A percentile compares a stretch with the other conserved stretches of the same genome.
Conservation (phyloP, 2,329 filamentous ascomycete genomes). For the Penicillium verrucosum region DNA sequence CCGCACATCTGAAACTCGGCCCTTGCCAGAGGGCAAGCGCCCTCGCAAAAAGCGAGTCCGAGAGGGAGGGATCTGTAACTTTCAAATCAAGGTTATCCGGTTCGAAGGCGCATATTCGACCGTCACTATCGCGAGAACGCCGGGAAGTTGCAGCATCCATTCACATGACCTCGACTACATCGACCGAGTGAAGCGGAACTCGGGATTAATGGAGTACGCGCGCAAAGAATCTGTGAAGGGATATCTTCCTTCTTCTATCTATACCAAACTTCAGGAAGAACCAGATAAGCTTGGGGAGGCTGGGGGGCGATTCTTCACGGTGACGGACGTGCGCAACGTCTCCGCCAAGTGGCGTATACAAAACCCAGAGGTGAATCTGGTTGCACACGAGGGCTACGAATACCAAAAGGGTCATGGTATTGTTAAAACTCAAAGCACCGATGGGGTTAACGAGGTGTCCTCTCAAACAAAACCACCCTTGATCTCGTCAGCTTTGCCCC, state of each 20-base stretch:
- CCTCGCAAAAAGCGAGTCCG: slow-evolving; percentile 44
- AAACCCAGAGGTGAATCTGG: slow-evolving; percentile 43
- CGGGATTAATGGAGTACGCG: slow-evolving; percentile 48
- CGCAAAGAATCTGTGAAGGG: slow-evolving; percentile 46
- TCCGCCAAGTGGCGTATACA: slow-evolving; percentile 48
- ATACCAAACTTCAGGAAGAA: slow-evolving; percentile 47
- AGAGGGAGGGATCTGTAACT: slow-evolving; percentile 47
- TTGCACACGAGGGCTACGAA: slow-evolving; percentile 46
- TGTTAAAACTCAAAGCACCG: slow-evolving; percentile 30
- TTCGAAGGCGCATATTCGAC: slow-evolving; percentile 44
- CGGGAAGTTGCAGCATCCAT: slow-evolving; percentile 41
- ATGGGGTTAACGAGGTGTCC: slow-evolving; percentile 11
- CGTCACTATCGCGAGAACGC: slow-evolving; percentile 43
- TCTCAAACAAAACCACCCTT: slow-evolving; percentile 10
- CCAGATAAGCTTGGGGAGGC: slow-evolving; percentile 44
- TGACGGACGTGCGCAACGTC: slow-evolving; percentile 49
- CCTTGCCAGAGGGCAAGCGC: slow-evolving; percentile 46
- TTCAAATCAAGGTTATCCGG: slow-evolving; percentile 48
- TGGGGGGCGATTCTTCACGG: slow-evolving; percentile 46
- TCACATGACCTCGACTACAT: slow-evolving; percentile 49
- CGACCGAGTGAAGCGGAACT: slow-evolving; percentile 48
- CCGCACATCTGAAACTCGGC: slow-evolving; percentile 40
- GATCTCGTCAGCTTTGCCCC: slow-evolving; percentile 25
- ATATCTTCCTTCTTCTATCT: slow-evolving; percentile 50
- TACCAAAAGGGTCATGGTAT: slow-evolving; percentile 45